Percentiles rank a stretch among this genome's conserved stretches.
Conservation (phyloP, 768 basidiomycete genomes). For the Amyloporia xantha region DNA sequence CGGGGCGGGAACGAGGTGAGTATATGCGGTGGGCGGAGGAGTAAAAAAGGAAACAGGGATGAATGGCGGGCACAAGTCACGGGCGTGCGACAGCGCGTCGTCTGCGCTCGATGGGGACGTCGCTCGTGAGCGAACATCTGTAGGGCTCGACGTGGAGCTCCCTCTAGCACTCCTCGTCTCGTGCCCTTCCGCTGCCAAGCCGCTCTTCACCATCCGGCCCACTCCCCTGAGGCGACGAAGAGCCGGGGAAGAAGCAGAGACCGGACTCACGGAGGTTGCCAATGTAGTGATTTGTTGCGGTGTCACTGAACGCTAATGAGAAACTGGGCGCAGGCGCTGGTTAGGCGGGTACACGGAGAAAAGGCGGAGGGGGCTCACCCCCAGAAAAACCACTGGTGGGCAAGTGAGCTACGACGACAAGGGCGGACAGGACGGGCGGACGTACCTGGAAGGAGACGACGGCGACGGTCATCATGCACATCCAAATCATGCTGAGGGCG, state of each 20-base stretch:
- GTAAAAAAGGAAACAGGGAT: too few species aligned
- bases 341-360: not conserved
- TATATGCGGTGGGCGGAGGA: too few species aligned
- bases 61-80: too few species aligned
- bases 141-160: too few species aligned
- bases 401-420: not conserved
- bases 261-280: conserved; percentile 67
- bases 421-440: not conserved
- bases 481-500: conserved; percentile 84
- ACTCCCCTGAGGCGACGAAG: too few species aligned
- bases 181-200: too few species aligned
- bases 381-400: conserved; percentile 96
- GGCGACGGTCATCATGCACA: conserved; percentile 68
- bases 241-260: not conserved
- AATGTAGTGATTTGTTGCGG: conserved; percentile 48
- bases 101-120: too few species aligned
- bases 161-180: too few species aligned
- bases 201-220: too few species aligned
- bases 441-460: conserved; percentile 79
- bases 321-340: conserved; percentile 29
- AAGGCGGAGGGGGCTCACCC: conserved; percentile 32
- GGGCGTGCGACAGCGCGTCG: too few species aligned
- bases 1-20: not conserved
- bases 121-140: too few species aligned
- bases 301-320: conserved; percentile 85